Evolutionary conservation across 1,139 yeast species (phyloP), one percentile per base, ranked within the genome.

Genomic region (Yamadazyma epiphylla): DNA sequence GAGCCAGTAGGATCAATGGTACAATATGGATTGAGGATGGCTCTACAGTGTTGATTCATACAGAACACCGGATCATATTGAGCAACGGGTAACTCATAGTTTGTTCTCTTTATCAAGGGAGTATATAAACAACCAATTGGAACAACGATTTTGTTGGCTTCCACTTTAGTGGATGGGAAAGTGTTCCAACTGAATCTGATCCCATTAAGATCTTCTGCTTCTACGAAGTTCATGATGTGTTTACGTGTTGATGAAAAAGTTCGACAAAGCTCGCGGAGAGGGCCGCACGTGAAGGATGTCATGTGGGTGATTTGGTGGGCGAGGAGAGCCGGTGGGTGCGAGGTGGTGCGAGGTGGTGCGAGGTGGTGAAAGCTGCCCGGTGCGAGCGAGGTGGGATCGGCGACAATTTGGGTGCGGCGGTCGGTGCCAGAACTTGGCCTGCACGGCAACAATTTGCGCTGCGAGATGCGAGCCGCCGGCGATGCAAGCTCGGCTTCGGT

Each of bases 61-160:
- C 99, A 91, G 30, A 79, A 68, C 31, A 83, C 80, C 6, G 99
- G 98, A 61, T 91, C 96, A 57, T 91, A 88, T 46, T 78, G 79
- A 33, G 94, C 91, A 31, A 84, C 63, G 13, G 91, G 82, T 43
- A 89, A 67, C 43, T 83, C 91, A 20, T 34, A 35, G 10, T 28
- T 36, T 38, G 83, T 83, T 47, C 88, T 75, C 37, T 74, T 77
- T 54, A 85, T 78, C 48, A 94, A 73, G 10, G 99, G 99, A 11
- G 97, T 88, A 66, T 89, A 91, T 42, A 91, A 65, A 37, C 96
- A 85, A 24, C 97, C 95, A 20, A 94, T 81, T 12, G 99, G 98
- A 23, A 91, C 94, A 15, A 91, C 95, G 48, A 89, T 83, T 46
- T 94, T 85, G 46, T 80, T 80, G 13, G 96, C 94, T 60, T 91